These are phyloP conservation scores for Olyra latifolia DNA, from an alignment of 176 grass and related monocot species.

Conservation along the genomic window DNA sequence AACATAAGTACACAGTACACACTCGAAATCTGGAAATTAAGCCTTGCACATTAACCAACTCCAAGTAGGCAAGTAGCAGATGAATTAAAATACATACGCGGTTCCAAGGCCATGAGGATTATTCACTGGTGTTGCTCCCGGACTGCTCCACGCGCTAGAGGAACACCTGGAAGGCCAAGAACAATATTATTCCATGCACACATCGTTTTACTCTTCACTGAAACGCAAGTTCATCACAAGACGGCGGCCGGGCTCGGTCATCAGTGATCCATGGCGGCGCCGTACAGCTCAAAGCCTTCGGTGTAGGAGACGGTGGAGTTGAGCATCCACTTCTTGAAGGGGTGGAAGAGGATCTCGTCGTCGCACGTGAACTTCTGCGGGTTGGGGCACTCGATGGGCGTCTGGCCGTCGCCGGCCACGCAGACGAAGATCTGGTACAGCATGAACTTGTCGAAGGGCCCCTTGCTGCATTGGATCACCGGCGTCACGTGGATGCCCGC, in stretches of 20 bases:
- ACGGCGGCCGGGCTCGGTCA: background rate
- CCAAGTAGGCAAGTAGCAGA: too few species aligned
- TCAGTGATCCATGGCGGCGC: slow-evolving; percentile 6
- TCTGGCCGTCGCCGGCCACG: background rate
- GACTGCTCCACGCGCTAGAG: background rate
- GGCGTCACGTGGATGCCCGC: background rate
- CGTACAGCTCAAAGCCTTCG: background rate
- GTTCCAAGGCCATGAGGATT: background rate
- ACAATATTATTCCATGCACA: background rate
- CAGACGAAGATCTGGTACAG: slow-evolving; percentile 41
- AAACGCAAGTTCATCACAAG: background rate
- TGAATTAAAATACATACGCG: background rate
- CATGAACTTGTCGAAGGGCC: slow-evolving; percentile 31
- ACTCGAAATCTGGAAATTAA: background rate
- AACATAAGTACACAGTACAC: too few species aligned
- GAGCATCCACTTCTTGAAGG: slow-evolving; percentile 49
- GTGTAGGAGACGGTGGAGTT: background rate
- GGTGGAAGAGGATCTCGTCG: slow-evolving; percentile 35
- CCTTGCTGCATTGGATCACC: slow-evolving; percentile 40
- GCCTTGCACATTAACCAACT: too few species aligned
- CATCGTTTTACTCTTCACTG: background rate
- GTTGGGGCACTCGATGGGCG: slow-evolving; percentile 36
- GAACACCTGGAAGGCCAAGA: background rate
- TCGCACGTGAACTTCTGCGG: slow-evolving; percentile 7
- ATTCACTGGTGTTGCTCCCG: background rate